Base-by-base conservation (phyloP, 768 basidiomycete species). In the Coprinellus micaceus region DNA sequence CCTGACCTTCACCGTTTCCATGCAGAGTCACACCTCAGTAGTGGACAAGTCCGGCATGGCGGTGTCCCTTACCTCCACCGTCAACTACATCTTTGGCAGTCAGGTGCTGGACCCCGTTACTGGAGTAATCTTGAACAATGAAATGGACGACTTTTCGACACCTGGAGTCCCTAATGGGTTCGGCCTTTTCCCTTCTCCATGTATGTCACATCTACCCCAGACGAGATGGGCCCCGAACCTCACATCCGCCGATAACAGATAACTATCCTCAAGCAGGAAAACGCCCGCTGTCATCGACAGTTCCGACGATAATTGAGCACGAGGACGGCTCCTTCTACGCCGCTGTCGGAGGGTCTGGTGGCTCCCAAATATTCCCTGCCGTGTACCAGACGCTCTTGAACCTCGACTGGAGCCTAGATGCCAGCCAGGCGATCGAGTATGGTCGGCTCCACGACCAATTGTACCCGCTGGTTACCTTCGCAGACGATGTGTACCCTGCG, bases 71-170 rank as follows among this genome's bases (percentile, higher is more conserved):
- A 97, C 95, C 1, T 87, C 90, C 3, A 95, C 95, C 0, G 86
- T 98, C 45, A 98, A 98, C 68, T 71, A 88, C 0, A 75, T 95
- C 17, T 98, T 96, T 69, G 96, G 95, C 15, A 94, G 91, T 2
- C 82, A 79, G 55, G 90, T 98, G 1, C 76, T 96, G 60, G 94
- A 96, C 69, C 81, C 89, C 0, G 80, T 84, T 51, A 97, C 94
- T 0, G 95, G 96, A 0, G 79, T 98, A 26, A 80, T 98, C 50
- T 71, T 98, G 40, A 98, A 98, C 64, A 85, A 98, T 64, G 91
- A 96, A 82, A 91, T 93, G 89, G 91, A 94, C 60, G 96, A 98
- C 69, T 98, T 98, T 68, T 89, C 93, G 11, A 86, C 76, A 0
- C 95, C 94, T 1, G 93, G 89, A 2, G 69, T 71, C n/a, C 82